Evolutionary conservation across 495 filamentous ascomycete species (phyloP).

Genomic region (Penicillium canariense): DNA sequence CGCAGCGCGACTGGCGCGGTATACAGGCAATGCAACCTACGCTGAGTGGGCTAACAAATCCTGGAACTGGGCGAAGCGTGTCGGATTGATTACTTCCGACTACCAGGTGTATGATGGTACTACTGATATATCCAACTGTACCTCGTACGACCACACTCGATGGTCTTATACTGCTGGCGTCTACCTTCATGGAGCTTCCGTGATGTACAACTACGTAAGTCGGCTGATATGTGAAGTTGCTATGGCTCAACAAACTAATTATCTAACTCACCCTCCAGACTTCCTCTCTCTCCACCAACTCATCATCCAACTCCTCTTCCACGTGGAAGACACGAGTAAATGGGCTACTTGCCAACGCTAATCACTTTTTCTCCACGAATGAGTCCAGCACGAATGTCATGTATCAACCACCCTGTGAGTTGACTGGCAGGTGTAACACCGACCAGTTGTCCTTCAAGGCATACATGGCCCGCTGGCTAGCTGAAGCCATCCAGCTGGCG

Average conservation of each 20-base stretch:
- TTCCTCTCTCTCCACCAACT: slow-evolving; percentile 29
- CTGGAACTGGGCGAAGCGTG: slow-evolving; percentile 66
- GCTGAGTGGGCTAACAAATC: slow-evolving; percentile 67
- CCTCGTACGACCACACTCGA: slow-evolving; percentile 29
- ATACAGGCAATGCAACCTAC: slow-evolving; percentile 77
- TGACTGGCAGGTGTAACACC: slow-evolving; percentile 57
- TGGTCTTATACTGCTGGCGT: slow-evolving; percentile 41
- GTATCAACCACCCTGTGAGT: slow-evolving; percentile 63
- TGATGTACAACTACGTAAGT: slow-evolving; percentile 26
- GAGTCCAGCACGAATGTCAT: slow-evolving; percentile 49
- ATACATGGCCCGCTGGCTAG: slow-evolving; percentile 80
- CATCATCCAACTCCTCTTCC: slow-evolving; percentile 27
- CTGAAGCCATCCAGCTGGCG: slow-evolving; percentile 63
- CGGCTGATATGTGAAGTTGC: neutral
- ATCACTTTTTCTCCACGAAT: slow-evolving; percentile 46
- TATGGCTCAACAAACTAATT: neutral
- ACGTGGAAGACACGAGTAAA: slow-evolving; percentile 60
- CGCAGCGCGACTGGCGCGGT: slow-evolving; percentile 70
- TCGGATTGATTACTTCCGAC: slow-evolving; percentile 60
- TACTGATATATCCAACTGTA: slow-evolving; percentile 47
- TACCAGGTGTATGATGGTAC: slow-evolving; percentile 67
- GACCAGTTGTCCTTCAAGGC: slow-evolving; percentile 86
- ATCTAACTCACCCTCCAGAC: slow-evolving; percentile 3
- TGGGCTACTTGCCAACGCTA: slow-evolving; percentile 55
- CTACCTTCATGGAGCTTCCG: slow-evolving; percentile 40